Percentiles rank a stretch among this genome's conserved stretches.
phyloP scores from a whole-genome alignment of 2,329 filamentous ascomycete species.

The Aschersonia sp. region DNA sequence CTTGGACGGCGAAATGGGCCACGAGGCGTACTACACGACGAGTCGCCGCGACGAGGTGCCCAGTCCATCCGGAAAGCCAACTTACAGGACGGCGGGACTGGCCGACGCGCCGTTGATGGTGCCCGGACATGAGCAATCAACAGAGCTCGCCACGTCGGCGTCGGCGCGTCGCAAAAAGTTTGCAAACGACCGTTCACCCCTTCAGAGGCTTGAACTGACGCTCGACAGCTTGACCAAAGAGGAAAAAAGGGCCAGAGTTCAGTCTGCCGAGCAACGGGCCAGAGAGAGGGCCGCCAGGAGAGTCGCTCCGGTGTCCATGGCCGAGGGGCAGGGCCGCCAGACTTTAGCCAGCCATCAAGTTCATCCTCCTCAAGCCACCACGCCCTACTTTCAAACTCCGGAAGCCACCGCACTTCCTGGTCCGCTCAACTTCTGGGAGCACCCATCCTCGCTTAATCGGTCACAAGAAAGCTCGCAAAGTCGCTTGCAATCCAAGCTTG shows the following conservation, averaged over 20 bases:
- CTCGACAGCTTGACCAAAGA: slow-evolving; percentile 90
- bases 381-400: too few species aligned
- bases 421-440: neutral
- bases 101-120: slow-evolving; percentile 5
- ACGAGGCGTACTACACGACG: slow-evolving; percentile 12
- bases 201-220: slow-evolving; percentile 85
- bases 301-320: slow-evolving; percentile 11
- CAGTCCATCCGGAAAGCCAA: too few species aligned
- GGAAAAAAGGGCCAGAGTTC: slow-evolving; percentile 73
- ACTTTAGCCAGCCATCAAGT: neutral
- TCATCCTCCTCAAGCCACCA: neutral
- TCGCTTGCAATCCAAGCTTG: neutral
- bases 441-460: too few species aligned
- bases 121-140: slow-evolving; percentile 14
- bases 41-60: slow-evolving; percentile 4
- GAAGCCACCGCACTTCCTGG: neutral
- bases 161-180: slow-evolving; percentile 40
- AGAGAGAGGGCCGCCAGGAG: slow-evolving; percentile 42
- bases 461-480: neutral
- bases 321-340: slow-evolving; percentile 11
- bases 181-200: slow-evolving; percentile 72
- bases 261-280: slow-evolving; percentile 64
- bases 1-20: slow-evolving; percentile 11
- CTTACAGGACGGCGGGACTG: slow-evolving; percentile 5
- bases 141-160: slow-evolving; percentile 21